Base-by-base conservation (phyloP, 768 basidiomycete genomes). In the Amanita thiersii region DNA sequence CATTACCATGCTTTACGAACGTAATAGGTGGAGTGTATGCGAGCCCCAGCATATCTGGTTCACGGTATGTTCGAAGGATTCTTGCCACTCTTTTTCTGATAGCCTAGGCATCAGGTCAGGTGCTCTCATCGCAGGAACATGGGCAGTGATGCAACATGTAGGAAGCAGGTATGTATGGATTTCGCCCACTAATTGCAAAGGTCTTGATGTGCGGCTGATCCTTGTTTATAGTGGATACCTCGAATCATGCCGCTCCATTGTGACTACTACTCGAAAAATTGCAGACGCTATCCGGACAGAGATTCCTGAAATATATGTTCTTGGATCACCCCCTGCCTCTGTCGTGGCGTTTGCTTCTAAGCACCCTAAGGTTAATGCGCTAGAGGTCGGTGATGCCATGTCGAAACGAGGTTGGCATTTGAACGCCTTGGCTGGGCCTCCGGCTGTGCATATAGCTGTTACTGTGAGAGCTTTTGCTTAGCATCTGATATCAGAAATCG, bases 101-200 rank as follows among this genome's bases (percentile, higher is more conserved):
- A 4, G 43, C 23, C 39, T 26, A 30, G 30, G 40, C 32, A 26
- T 18, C 50, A 89, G 93, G 28, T 88, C 93, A 0, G 96, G 94
- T 4, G 81, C 92, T 0, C 65, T 97, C 47, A 83, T 99, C 46
- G 94, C 94, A 18, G 94, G 88, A 34, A 81, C 91, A 20, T 99
- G 92, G 91, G 94, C 94, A 5, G 90, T 91, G 2, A 83, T 99
- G 80, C 86, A 94, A 48, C 79, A 88, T 57, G 83, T 97, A 66
- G 94, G 94, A 20, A 70, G 81, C 46, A 72, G 83, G 88, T 91
- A 55, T 39, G 82, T 69, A n/a, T n/a, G n/a, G n/a, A n/a, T n/a
- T n/a, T n/a, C n/a, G n/a, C n/a, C n/a, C n/a, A n/a, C n/a, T n/a
- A n/a, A n/a, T n/a, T n/a, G n/a, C n/a, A n/a, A n/a, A n/a, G n/a